These are phyloP conservation scores for Aspergillus incahuasiensis DNA, from an alignment of 495 filamentous ascomycete species.

Conservation along the genomic window DNA sequence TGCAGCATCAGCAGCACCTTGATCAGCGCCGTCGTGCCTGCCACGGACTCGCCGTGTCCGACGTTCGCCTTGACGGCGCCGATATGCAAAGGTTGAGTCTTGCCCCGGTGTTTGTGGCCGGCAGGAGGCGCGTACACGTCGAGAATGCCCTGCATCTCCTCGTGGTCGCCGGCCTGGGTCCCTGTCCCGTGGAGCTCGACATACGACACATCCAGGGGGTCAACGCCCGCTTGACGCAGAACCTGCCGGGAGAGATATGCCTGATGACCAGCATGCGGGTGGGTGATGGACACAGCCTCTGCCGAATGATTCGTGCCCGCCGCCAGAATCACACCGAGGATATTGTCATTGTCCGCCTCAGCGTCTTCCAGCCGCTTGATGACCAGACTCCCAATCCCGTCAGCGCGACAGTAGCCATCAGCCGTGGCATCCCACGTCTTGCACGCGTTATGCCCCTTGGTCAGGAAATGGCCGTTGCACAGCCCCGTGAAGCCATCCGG, in stretches of 20 bases:
- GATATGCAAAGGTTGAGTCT: conserved; percentile 21
- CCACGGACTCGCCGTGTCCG: conserved; percentile 35
- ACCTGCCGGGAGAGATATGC: conserved; percentile 39
- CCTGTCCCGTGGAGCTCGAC: conserved; percentile 50
- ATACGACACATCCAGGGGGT: conserved; percentile 45
- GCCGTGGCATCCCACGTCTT: conserved; percentile 65
- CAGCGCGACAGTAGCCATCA: conserved; percentile 66
- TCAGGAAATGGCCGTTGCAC: conserved; percentile 62
- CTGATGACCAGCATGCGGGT: conserved; percentile 48
- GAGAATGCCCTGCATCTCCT: conserved; percentile 26
- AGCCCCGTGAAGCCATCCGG: conserved; percentile 67
- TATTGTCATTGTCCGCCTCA: conserved; percentile 38
- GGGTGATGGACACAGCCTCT: conserved; percentile 40
- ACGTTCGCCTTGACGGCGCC: conserved; percentile 35
- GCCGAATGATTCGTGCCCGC: conserved; percentile 41
- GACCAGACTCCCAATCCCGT: conserved; percentile 40
- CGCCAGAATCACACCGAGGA: conserved; percentile 33
- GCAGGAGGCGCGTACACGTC: conserved; percentile 28
- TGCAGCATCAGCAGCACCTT: conserved; percentile 30
- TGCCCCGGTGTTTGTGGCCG: neutral
- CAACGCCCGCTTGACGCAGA: conserved; percentile 48
- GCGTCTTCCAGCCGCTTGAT: conserved; percentile 46
- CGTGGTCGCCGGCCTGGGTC: conserved; percentile 37
- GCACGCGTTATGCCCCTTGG: conserved; percentile 62
- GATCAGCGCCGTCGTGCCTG: conserved; percentile 29